Evolutionary conservation across 225 moss, liverwort and hornwort species (phyloP).

Genomic region (Anthoceros angustus): DNA sequence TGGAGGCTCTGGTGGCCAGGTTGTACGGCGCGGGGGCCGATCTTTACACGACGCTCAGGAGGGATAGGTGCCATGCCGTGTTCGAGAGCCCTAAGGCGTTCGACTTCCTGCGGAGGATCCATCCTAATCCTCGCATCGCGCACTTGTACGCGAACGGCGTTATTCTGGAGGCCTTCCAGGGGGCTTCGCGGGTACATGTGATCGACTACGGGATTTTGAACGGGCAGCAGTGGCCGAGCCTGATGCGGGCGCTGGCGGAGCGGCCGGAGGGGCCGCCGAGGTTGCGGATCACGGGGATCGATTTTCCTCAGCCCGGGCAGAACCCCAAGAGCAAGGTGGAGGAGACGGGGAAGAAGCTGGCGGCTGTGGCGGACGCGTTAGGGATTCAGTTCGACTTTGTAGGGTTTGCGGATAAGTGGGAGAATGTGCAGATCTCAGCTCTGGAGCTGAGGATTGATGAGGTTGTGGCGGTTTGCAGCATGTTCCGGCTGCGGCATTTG

Average conservation of each 20-base stretch:
- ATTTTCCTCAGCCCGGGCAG: conserved; percentile 58
- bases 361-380: conserved; percentile 35
- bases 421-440: conserved; percentile 49
- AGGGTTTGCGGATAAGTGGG: conserved; percentile 76
- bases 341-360: conserved; percentile 63
- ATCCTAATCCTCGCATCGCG: conserved; percentile 41
- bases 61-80: not conserved
- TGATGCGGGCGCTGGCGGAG: conserved; percentile 38
- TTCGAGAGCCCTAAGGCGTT: conserved; percentile 45
- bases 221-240: conserved; percentile 76
- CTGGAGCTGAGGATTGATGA: conserved; percentile 52
- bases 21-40: not conserved
- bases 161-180: conserved; percentile 36
- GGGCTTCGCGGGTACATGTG: conserved; percentile 37
- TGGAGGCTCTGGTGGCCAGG: not conserved
- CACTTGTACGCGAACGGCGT: conserved; percentile 39
- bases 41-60: not conserved
- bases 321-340: conserved; percentile 47
- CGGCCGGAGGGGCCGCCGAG: conserved; percentile 53
- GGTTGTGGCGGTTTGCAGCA: conserved; percentile 60
- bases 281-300: conserved; percentile 74
- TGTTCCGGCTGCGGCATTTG: conserved; percentile 49
- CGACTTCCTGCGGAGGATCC: conserved; percentile 40
- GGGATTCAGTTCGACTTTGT: conserved; percentile 67
- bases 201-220: conserved; percentile 60